Evolutionary conservation across 2,329 filamentous ascomycete genomes (phyloP).

Genomic region (Clonostachys byssicola): DNA sequence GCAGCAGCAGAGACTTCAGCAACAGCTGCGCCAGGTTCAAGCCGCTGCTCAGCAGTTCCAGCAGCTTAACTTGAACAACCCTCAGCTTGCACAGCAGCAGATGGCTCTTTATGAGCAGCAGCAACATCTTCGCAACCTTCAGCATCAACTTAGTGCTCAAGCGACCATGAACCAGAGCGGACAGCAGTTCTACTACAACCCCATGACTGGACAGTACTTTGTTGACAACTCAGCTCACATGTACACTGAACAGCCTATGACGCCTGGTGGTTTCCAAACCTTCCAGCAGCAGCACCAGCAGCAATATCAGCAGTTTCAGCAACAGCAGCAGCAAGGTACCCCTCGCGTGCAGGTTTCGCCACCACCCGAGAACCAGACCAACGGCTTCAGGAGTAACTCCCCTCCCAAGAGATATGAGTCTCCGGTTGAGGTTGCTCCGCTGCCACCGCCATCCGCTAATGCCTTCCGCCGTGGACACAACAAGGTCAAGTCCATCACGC

Average conservation of each 20-base stretch:
- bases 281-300: conserved; percentile 32
- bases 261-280: conserved; percentile 10
- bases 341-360: conserved; percentile 81
- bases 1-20: conserved; percentile 91
- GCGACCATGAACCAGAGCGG: conserved; percentile 39
- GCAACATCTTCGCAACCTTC: background rate
- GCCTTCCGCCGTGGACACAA: conserved; percentile 93
- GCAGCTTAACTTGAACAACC: conserved; percentile 63
- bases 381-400: conserved; percentile 56
- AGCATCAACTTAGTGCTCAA: conserved; percentile 9
- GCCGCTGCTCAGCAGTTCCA: conserved; percentile 80
- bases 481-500: conserved; percentile 75
- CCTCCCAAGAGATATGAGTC: conserved; percentile 65
- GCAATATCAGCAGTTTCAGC: conserved; percentile 32
- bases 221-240: conserved; percentile 58
- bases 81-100: conserved; percentile 41
- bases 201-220: conserved; percentile 80
- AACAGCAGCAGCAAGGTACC: conserved; percentile 29
- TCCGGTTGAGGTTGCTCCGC: conserved; percentile 62
- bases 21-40: conserved; percentile 83
- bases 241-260: conserved; percentile 1
- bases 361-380: conserved; percentile 42
- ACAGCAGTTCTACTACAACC: conserved; percentile 81
- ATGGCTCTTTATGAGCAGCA: conserved; percentile 41
- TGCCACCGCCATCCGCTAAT: conserved; percentile 84